Evolutionary conservation across 805 yeast genomes (phyloP), one percentile per base, ranked within the genome.

Genomic region (Candida arabinofermentans): DNA sequence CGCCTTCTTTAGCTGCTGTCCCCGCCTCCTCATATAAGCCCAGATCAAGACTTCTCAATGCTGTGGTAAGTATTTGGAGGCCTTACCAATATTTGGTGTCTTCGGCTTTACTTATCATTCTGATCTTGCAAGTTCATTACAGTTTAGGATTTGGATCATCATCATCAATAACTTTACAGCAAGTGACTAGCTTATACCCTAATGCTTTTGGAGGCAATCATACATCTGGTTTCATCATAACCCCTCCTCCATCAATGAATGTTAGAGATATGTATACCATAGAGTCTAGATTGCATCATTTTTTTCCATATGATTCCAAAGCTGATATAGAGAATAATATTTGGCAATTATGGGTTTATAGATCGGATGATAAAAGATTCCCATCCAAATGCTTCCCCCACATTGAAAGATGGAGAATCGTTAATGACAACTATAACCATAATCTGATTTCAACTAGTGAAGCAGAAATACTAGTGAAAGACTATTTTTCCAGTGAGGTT

Each of bases 291-390:
- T 43, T 61, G 24, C 37, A 37, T 18, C 47, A 46, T 27, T 49
- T 40, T 22, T 60, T 60, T 37, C 60, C 59, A 9, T 61, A 50
- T 41, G 49, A 55, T 27, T 34, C 36, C 13, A 27, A 42, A 2
- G 47, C 35, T 3, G 55, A 49, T 19, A 42, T 59, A n/a, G 66
- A 60, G 42, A 55, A 53, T 35, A 51, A 57, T 37, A 59, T 61
- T 24, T 58, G 59, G 59, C 66, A 61, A 43, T 23, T 61, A 10
- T 58, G 61, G 59, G 42, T 43, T 21, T 37, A 48, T 19, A 43
- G 49, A 21, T 40, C 57, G 1, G 64, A 57, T 34, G 55, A 57
- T 40, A 47, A 24, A 24, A 36, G 29, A 19, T 50, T 53, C 32
- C 57, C 57, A 2, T 32, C 40, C 5, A 29, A 24, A 14, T 40